Conservation (phyloP, 2,329 filamentous ascomycete genomes). For the Alternaria gansuensis region DNA sequence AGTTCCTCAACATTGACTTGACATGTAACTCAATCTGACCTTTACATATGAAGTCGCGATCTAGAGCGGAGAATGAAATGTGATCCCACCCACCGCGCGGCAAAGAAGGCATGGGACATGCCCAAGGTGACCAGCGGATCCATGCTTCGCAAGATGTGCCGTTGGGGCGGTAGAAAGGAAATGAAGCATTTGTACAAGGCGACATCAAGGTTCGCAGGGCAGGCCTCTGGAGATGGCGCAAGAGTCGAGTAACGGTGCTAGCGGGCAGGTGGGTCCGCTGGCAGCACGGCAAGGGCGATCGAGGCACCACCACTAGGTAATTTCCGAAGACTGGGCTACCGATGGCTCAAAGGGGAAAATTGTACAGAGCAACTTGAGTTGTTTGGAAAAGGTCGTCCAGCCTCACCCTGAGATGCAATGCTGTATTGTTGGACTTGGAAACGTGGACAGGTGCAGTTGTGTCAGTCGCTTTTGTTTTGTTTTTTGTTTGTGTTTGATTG, state of each 20-base stretch:
- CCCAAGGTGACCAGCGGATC: constrained; percentile 5
- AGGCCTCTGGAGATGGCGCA: constrained; percentile 16
- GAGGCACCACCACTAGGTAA: constrained; percentile 28
- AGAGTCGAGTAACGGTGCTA: constrained; percentile 22
- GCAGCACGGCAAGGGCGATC: constrained; percentile 36
- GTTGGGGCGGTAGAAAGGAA: constrained; percentile 22
- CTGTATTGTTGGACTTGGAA: background rate
- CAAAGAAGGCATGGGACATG: background rate
- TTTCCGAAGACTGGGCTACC: constrained; percentile 37
- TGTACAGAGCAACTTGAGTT: constrained; percentile 19
- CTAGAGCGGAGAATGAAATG: background rate
- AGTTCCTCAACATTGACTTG: constrained; percentile 1
- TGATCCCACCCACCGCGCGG: background rate
- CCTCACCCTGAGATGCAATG: background rate
- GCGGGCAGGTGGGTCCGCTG: constrained; percentile 26
- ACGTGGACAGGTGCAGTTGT: background rate
- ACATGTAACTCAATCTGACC: background rate
- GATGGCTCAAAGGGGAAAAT: constrained; percentile 22
- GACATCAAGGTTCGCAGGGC: constrained; percentile 27
- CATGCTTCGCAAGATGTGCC: constrained; percentile 9
- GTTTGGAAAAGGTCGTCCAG: background rate
- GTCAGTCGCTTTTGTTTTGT: background rate
- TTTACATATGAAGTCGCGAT: background rate
- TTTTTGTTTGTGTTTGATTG: constrained; percentile 14
- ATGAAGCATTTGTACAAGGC: constrained; percentile 21